Base-by-base conservation (phyloP, 768 basidiomycete genomes). In the Hypholoma fasciculare region DNA sequence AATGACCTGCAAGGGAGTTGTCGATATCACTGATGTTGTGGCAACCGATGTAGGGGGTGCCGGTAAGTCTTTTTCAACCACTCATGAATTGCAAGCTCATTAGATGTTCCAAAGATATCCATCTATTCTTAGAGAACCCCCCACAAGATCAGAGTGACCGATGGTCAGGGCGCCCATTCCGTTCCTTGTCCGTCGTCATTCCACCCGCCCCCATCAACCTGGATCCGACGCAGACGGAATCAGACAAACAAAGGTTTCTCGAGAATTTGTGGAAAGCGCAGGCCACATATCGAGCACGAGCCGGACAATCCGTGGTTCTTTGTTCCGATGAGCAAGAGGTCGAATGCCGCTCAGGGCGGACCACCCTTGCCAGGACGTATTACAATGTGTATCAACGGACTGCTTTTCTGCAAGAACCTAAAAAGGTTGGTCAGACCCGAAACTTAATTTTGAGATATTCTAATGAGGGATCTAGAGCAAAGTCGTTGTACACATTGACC, bases 181-280 rank as follows among this genome's bases (percentile, higher is more conserved):
- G 97, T 20, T 83, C 88, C 0, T 78, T 90, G 54, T 82, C 87
- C 3, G 88, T 89, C 7, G 92, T 94, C 7, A 82, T 85, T 56
- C 92, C 94, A 2, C 90, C 92, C 27, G 74, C 81, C 34, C 78
- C 88, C 0, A 68, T 83, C 44, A 85, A 86, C 57, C 68, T 89
- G 36, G 89, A 94, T 66, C 89, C 90, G 16, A 72, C 75, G 0
- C 80, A 83, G 53, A 83, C 86, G 4, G 80, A 84, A 56, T 69
- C 68, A 7, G 90, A 91, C 69, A 96, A 96, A 72, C 80, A 80
- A 40, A 83, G 89, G 8, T 98, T 98, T 68, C 72, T 98, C 34
- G 87, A 94, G 62, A 94, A 94, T 68, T 73, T 98, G 11, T 98
- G 95, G 95, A 82, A 82, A 43, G 87, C 87, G 20, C 95, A 98